A percentile compares a stretch with the other conserved stretches of the same genome.
Conservation (phyloP, 2,329 filamentous ascomycete genomes). For the Exserohilum turcica region DNA sequence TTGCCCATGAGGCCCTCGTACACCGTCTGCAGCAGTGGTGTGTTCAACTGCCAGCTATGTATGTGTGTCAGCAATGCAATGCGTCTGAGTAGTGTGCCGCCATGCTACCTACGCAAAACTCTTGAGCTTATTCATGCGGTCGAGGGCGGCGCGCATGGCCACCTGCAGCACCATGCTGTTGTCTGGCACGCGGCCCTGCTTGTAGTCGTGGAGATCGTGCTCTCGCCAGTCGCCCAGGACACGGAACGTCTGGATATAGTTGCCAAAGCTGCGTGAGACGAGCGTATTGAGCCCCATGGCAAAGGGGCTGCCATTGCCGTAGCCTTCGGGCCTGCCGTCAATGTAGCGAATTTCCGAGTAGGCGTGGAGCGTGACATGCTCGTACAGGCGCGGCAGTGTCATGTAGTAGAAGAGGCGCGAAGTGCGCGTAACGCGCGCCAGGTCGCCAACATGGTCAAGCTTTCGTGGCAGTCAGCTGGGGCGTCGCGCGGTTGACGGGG, state of each 20-base stretch:
- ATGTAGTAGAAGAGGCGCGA: constrained; percentile 68
- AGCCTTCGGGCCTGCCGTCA: constrained; percentile 63
- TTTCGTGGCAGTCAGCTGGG: constrained; percentile 34
- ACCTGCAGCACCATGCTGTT: constrained; percentile 68
- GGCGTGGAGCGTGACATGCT: constrained; percentile 60
- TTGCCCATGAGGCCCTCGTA: constrained; percentile 61
- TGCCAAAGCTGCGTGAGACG: constrained; percentile 60
- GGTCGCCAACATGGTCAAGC: constrained; percentile 63
- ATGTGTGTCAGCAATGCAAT: constrained; percentile 24
- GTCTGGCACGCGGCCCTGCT: constrained; percentile 65
- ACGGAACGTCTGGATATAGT: constrained; percentile 59
- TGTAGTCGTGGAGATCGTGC: constrained; percentile 62
- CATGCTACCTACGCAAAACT: constrained; percentile 55
- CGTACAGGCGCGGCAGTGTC: constrained; percentile 65
- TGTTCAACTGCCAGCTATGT: constrained; percentile 63
- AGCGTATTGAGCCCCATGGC: constrained; percentile 66
- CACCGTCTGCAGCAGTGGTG: constrained; percentile 63
- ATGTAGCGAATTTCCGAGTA: constrained; percentile 64
- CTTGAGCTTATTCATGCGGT: constrained; percentile 62
- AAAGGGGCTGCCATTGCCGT: constrained; percentile 67
- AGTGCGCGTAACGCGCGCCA: constrained; percentile 64
- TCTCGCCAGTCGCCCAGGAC: constrained; percentile 64
- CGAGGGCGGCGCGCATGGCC: constrained; percentile 62
- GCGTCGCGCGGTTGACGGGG: not conserved
- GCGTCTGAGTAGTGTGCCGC: not conserved